Percentiles rank a stretch among this genome's conserved stretches.
These are phyloP conservation scores for Leccinum truebloodii DNA, from an alignment of 768 basidiomycete species.

Conservation along the genomic window DNA sequence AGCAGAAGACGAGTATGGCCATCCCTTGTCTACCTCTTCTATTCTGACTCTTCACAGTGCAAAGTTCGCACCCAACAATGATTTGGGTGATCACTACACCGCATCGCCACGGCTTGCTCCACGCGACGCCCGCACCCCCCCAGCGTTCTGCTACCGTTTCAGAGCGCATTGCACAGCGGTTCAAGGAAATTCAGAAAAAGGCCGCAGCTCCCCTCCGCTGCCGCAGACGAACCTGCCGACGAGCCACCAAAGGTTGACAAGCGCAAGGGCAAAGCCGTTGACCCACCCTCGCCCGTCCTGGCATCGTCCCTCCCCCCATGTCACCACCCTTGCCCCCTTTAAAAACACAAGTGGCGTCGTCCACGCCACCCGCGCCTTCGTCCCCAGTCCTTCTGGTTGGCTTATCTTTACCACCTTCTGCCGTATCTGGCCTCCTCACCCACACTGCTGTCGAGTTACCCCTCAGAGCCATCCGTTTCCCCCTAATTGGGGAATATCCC, in stretches of 20 bases:
- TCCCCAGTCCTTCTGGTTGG: constrained; percentile 75
- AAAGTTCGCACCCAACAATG: constrained; percentile 79
- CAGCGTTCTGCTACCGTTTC: constrained; percentile 76
- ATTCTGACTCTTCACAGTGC: constrained; percentile 49
- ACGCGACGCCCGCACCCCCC: constrained; percentile 52
- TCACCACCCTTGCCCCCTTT: constrained; percentile 59
- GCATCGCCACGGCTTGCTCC: constrained; percentile 72
- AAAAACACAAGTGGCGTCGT: constrained; percentile 38
- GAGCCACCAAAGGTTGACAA: constrained; percentile 69
- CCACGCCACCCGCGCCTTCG: constrained; percentile 41
- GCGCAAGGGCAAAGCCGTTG: constrained; percentile 71
- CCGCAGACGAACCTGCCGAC: constrained; percentile 25
- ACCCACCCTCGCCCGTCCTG: constrained; percentile 34
- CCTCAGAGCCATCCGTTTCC: constrained; percentile 60
- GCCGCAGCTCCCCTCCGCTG: constrained; percentile 33
- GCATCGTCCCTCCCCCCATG: constrained; percentile 57
- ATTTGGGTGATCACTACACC: constrained; percentile 72
- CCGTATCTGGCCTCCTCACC: constrained; percentile 67
- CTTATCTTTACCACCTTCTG: constrained; percentile 61
- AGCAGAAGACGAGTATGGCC: constrained; percentile 87
- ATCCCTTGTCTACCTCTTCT: neutral
- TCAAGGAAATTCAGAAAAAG: constrained; percentile 75
- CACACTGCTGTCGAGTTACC: constrained; percentile 74
- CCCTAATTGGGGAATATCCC: constrained; percentile 75
- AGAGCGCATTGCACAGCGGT: constrained; percentile 81